Evolutionary conservation across 805 yeast genomes (phyloP), one percentile per base, ranked within the genome.

Genomic region (Brettanomyces anomalus): DNA sequence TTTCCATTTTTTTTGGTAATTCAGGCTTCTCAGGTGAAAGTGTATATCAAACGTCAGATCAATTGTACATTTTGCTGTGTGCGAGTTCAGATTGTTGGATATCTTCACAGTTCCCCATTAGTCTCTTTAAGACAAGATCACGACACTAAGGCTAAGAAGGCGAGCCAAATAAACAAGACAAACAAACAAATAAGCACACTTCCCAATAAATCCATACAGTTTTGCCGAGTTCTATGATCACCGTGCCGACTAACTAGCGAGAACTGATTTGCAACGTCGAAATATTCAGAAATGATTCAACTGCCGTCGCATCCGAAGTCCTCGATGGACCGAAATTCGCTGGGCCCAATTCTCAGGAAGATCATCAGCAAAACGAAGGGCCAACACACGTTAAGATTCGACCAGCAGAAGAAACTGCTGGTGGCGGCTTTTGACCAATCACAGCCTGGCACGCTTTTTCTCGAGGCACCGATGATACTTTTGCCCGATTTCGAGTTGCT

Each of bases 391-490:
- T 28, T 47, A 21, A 43, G 43, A 36, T 16, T 43, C 6, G 49
- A 44, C 33, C 14, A 28, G 31, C 21, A 24, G 14, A 33, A 41
- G 20, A 38, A 43, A 33, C 38, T 42, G 32, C 31, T 42, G 24
- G 41, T 36, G 33, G 36, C 40, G 1, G 40, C 30, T 16, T 19
- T 16, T 39, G 48, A 34, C 19, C 48, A 33, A 36, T 19, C 24
- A 35, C 33, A 38, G 11, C 41, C 54, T 10, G 57, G 57, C 15
- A 48, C 56, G 3, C 28, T 56, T 2, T 60, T 48, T 36, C 18
- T 53, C 3, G 65, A 61, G 46, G 55, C 65, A 4, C 65, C 65
- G 4, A 53, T 50, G 24, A 50, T 60, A 5, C 38, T 54, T n/a
- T 18, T 53, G 4, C 59, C 62, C 1, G 41, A 52, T 2, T 55